Conservation (phyloP, 139 green algal genomes). For the Closterium sp. region DNA sequence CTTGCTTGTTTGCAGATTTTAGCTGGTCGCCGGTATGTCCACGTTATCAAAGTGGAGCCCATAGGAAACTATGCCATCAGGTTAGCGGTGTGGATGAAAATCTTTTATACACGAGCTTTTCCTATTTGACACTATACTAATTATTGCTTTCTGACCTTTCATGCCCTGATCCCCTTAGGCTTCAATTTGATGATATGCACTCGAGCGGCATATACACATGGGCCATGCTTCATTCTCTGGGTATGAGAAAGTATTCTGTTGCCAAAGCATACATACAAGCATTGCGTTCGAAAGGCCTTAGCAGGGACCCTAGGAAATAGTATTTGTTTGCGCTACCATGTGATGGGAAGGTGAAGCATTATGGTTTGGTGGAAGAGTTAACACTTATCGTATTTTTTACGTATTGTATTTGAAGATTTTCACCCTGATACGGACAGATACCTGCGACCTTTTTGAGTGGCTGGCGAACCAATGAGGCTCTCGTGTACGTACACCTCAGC, state of each 20-base stretch:
- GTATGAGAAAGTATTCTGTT: not conserved
- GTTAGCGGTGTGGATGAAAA: not conserved
- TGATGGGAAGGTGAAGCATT: not conserved
- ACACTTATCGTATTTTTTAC: too few relatives aligned
- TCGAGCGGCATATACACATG: conserved; percentile 2
- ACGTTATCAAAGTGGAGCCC: not conserved
- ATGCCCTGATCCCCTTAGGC: not conserved
- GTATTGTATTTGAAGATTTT: too few relatives aligned
- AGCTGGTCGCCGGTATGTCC: not conserved
- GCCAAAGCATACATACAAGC: not conserved
- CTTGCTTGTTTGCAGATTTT: not conserved
- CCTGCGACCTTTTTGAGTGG: not conserved
- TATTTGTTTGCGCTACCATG: not conserved
- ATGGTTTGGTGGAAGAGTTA: not conserved
- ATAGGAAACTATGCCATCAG: conserved; percentile 6
- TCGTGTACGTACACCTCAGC: not conserved
- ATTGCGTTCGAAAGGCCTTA: not conserved
- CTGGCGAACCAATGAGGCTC: not conserved
- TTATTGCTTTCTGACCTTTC: not conserved
- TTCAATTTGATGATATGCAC: conserved; percentile 7
- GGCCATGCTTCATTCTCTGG: not conserved
- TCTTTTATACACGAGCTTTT: not conserved
- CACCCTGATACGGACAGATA: too few relatives aligned
- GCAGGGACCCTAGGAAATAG: not conserved
- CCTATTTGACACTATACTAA: not conserved